A percentile compares a stretch with the other conserved stretches of the same genome.
These are phyloP conservation scores for Amaranthus palmeri DNA, from an alignment of 148 eudicot species.

Conservation along the genomic window DNA sequence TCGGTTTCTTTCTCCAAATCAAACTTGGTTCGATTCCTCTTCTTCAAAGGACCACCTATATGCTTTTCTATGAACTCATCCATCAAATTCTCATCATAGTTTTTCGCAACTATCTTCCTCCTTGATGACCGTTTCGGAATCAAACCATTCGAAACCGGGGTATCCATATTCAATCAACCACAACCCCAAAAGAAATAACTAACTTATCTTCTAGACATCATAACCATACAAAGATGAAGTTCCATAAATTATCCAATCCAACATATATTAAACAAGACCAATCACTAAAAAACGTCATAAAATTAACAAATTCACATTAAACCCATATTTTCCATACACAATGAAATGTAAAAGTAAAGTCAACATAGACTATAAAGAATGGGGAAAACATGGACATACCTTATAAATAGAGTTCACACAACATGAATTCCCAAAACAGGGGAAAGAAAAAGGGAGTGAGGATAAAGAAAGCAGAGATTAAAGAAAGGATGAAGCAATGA, in stretches of 20 bases:
- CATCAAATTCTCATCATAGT: conserved; percentile 79
- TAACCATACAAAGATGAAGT: not conserved
- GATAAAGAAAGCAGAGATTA: conserved; percentile 6
- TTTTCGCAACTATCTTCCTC: conserved; percentile 46
- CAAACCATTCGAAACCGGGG: conserved; percentile 38
- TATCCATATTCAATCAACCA: conserved; percentile 26
- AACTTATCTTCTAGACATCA: conserved; percentile 9
- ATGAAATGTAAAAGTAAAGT: not conserved
- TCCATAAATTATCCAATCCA: conserved; percentile 7
- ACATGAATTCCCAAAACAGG: not conserved
- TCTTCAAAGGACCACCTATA: conserved; percentile 57
- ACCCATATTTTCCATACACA: not conserved
- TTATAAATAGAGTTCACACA: not conserved
- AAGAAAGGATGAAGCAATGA: not conserved
- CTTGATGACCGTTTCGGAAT: conserved; percentile 52
- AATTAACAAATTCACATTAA: not conserved
- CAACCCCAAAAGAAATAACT: not conserved
- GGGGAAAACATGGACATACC: conserved; percentile 18
- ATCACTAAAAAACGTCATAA: not conserved
- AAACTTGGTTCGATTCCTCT: conserved; percentile 48
- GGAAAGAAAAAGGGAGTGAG: not conserved
- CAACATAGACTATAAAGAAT: not conserved
- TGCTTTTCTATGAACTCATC: conserved; percentile 75
- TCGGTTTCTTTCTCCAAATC: conserved; percentile 92
- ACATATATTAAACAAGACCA: not conserved